A percentile compares a stretch with the other conserved stretches of the same genome.
These are phyloP conservation scores for Begonia masoniana DNA, from an alignment of 306 rosid species.

Conservation along the genomic window DNA sequence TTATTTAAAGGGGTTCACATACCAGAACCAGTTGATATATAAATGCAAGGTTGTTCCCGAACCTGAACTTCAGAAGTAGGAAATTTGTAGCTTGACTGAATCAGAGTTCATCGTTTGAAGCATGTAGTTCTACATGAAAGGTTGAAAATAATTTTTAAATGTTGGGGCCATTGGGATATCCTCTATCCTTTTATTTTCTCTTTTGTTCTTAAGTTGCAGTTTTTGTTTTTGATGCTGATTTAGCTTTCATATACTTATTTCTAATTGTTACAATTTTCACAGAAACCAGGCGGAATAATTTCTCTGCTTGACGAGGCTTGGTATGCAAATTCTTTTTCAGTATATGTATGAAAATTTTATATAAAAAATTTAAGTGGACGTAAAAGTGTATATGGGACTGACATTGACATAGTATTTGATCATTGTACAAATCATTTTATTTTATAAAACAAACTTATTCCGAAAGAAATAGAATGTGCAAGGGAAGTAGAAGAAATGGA, in stretches of 20 bases:
- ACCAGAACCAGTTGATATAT: too few relatives aligned
- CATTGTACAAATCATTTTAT: too few relatives aligned
- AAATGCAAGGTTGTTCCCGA: too few relatives aligned
- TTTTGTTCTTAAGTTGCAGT: constrained; percentile 4
- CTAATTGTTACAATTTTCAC: constrained; percentile 18
- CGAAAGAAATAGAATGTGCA: too few relatives aligned
- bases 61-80: too few relatives aligned
- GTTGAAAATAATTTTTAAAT: background rate
- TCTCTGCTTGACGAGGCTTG: constrained; percentile 93
- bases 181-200: constrained; percentile 6
- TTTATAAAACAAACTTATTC: too few relatives aligned
- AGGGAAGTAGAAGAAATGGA: too few relatives aligned
- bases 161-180: background rate
- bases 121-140: background rate
- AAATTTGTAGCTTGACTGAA: background rate
- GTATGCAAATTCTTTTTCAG: constrained; percentile 32
- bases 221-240: constrained; percentile 15
- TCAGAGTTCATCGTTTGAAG: background rate
- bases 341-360: background rate
- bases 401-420: too few relatives aligned
- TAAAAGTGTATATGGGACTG: too few relatives aligned
- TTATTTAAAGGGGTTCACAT: background rate
- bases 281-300: constrained; percentile 92
- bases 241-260: constrained; percentile 4
- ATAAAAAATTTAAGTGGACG: too few relatives aligned